A percentile compares a stretch with the other conserved stretches of the same genome.
phyloP scores from a whole-genome alignment of 2,329 filamentous ascomycete species.

The Fusarium albosuccineum region DNA sequence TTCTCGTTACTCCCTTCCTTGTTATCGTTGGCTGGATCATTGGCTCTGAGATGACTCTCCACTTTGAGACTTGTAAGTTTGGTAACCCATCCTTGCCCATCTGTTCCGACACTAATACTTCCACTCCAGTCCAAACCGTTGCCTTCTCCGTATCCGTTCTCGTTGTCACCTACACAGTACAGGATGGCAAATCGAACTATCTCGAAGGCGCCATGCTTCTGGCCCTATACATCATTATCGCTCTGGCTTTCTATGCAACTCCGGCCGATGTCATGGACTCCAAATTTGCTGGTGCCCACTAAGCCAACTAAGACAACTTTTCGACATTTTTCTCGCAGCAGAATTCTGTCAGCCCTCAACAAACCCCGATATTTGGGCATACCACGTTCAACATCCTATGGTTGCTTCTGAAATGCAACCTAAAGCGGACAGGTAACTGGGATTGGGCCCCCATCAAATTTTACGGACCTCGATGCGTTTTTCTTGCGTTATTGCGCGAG shows the following conservation, averaged over 20 bases:
- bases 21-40: conserved; percentile 86
- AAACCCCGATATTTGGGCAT: conserved; percentile 4
- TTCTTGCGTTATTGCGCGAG: conserved; percentile 6
- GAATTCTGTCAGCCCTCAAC: background rate
- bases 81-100: background rate
- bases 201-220: conserved; percentile 80
- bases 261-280: conserved; percentile 62
- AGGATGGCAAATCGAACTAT: conserved; percentile 88
- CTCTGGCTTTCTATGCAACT: conserved; percentile 70
- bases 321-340: background rate
- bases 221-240: conserved; percentile 70
- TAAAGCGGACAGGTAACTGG: background rate
- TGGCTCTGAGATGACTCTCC: conserved; percentile 78
- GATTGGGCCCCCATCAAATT: background rate
- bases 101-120: conserved; percentile 26
- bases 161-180: conserved; percentile 81
- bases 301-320: background rate
- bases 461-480: conserved; percentile 8
- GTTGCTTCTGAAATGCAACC: conserved; percentile 8
- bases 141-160: conserved; percentile 81
- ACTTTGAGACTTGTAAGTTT: conserved; percentile 74
- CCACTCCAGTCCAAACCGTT: conserved; percentile 74
- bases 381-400: conserved; percentile 1
- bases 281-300: conserved; percentile 14
- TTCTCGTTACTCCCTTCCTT: conserved; percentile 83